Conservation (phyloP, 306 rosid genomes). For the Quercus dentata region DNA sequence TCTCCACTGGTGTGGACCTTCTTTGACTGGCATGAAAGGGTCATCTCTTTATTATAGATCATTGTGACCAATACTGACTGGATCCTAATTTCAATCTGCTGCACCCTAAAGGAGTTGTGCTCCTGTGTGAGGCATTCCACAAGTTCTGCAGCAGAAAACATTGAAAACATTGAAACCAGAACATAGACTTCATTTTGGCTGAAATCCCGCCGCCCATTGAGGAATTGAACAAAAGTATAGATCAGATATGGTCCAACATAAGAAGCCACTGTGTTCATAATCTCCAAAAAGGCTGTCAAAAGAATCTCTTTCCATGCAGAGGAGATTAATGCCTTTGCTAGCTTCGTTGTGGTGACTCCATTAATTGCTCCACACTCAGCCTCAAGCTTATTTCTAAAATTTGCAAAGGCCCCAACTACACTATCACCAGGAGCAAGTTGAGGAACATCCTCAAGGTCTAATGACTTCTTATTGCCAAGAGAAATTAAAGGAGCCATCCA, state of each 20-base stretch:
- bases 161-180: constrained; percentile 40
- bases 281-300: constrained; percentile 15
- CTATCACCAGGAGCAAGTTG: constrained; percentile 39
- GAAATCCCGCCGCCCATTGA: constrained; percentile 29
- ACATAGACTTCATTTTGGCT: constrained; percentile 32
- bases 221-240: constrained; percentile 47
- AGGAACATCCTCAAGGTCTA: constrained; percentile 61
- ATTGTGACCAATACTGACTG: constrained; percentile 33
- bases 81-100: constrained; percentile 33
- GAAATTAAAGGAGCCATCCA: constrained; percentile 50
- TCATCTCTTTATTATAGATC: constrained; percentile 44
- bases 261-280: constrained; percentile 31
- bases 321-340: constrained; percentile 36
- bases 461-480: constrained; percentile 37
- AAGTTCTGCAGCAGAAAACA: constrained; percentile 43
- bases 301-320: constrained; percentile 39
- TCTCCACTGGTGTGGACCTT: constrained; percentile 45
- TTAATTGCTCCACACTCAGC: constrained; percentile 22
- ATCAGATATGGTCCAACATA: constrained; percentile 53
- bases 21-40: constrained; percentile 49
- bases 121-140: constrained; percentile 42
- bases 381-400: constrained; percentile 31
- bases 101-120: constrained; percentile 39
- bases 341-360: constrained; percentile 24
- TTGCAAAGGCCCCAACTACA: constrained; percentile 25